phyloP scores from a whole-genome alignment of 176 grass and related monocot species.

The Cenchrus americanus region DNA sequence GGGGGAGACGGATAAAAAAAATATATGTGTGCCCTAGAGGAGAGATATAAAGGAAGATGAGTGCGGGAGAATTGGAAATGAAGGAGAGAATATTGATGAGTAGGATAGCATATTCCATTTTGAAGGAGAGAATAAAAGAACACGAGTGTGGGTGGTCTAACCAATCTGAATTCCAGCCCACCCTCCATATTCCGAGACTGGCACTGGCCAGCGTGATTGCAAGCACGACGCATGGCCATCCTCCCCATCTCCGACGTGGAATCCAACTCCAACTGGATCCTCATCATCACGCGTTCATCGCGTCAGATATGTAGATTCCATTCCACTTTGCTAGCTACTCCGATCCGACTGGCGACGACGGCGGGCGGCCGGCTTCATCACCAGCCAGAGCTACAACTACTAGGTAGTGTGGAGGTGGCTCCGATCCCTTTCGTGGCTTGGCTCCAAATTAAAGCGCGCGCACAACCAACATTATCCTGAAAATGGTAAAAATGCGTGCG shows the following conservation, averaged over 20 bases:
- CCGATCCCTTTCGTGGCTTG: conserved; percentile 32
- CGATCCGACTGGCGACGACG: background rate
- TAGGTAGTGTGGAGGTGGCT: background rate
- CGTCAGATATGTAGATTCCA: conserved; percentile 33
- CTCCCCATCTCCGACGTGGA: conserved; percentile 47
- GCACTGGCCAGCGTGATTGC: conserved; percentile 10
- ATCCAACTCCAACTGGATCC: conserved; percentile 38
- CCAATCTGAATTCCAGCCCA: conserved; percentile 1
- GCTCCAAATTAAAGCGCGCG: conserved; percentile 34
- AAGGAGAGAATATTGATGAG: too few species aligned
- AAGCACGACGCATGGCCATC: background rate
- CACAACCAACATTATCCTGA: conserved; percentile 30
- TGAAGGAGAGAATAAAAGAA: too few species aligned
- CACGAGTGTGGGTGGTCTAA: too few species aligned
- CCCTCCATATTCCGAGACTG: background rate
- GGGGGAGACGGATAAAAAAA: too few species aligned
- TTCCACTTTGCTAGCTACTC: conserved; percentile 22
- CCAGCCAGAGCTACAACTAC: too few species aligned
- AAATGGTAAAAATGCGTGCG: conserved; percentile 46
- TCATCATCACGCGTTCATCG: conserved; percentile 3
- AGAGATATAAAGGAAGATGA: too few species aligned
- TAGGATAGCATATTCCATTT: too few species aligned
- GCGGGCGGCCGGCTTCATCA: background rate
- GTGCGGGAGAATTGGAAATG: too few species aligned
- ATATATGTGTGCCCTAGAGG: too few species aligned